Base-by-base conservation (phyloP, 495 filamentous ascomycete species). In the Aspergillus cavernicola region DNA sequence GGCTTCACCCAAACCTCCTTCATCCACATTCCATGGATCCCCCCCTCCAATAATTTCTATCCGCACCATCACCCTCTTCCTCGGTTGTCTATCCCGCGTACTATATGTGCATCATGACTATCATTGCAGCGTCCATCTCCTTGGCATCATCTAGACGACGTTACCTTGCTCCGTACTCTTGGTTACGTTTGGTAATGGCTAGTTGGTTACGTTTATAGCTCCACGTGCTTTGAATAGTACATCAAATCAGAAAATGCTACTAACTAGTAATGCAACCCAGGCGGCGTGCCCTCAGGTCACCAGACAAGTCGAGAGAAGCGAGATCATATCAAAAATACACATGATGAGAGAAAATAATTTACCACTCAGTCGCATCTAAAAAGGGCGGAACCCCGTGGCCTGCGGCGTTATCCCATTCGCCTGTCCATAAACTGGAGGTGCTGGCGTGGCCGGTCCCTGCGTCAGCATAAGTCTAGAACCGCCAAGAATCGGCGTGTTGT, bases 401-500 rank as follows among this genome's bases (percentile, higher is more conserved):
- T 92, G 88, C 47, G 90, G 83, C 32, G 86, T 83, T 49, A 92
- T 84, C 5, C 90, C 90, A 58, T 93, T 95, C 16, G 87, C 78
- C 56, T 90, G 87, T 32, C 73, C 76, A 58, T 83, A 89, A 7
- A 85, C 80, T 9, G 85, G 78, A 42, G 69, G 66, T 13, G 78
- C 75, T 18, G 70, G 74, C 35, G 49, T 50, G 39, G 75, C 78
- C 37, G 90, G 86, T 6, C 95, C 93, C 64, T 95, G 90, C n/a
- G 95, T 99, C 61, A 99, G 85, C 92, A 97, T 96, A 43, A 99
- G 78, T n/a, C 93, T 83, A 52, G 84, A 87, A 44, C 87, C 89
- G 48, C 91, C 88, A 31, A 99, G 82, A 60, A 99, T 99, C 7
- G 95, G 95, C 3, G 90, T 88, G 69, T 85, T 89, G 64, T 95